Base-by-base conservation (phyloP, 768 basidiomycete species). In the Naematelia aurantialba region DNA sequence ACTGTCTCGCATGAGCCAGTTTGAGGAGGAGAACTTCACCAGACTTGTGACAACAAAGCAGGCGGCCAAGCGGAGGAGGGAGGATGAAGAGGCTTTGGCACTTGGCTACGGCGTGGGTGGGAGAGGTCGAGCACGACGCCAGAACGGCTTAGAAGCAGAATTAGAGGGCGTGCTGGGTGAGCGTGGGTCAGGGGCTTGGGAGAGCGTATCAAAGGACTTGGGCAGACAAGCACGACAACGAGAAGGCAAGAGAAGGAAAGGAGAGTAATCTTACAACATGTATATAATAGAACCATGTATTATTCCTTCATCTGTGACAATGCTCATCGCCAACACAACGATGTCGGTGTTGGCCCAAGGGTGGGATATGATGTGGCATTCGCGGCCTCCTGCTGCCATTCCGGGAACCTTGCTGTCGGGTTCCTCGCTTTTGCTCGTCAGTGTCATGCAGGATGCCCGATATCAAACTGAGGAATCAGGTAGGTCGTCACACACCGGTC, bases 21-120 rank as follows among this genome's bases (percentile, higher is more conserved):
- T 89, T 75, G 94, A 98, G 79, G 91, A 94, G 74, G 90, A 90
- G 47, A 92, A 94, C 76, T 90, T 97, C 79, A 89, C 88, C 34
- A 86, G 94, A 46, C 69, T 97, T 54, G 81, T 93, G 60, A 87
- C 92, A 84, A 89, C 87, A 74, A 97, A 97, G 81, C 86, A 85
- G 69, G 91, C 94, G 46, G 82, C 83, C 14, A 83, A 81, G 66
- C 81, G 85, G 46, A 82, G 93, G 19, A 78, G 75, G 53, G 81
- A 84, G 60, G 93, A 97, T 69, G 94, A 97, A 76, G 89, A 84
- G 62, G 88, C 90, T 63, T 78, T 97, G 61, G 90, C 90, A 17
- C 79, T 97, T 12, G 94, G 94, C 53, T 75, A 72, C 49, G 76
- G 76, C n/a, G 69, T 77, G 4, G 72, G 74, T 45, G 57, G 61